Evolutionary conservation across 306 rosid genomes (phyloP).

Genomic region (Cicer pinnatifidum): DNA sequence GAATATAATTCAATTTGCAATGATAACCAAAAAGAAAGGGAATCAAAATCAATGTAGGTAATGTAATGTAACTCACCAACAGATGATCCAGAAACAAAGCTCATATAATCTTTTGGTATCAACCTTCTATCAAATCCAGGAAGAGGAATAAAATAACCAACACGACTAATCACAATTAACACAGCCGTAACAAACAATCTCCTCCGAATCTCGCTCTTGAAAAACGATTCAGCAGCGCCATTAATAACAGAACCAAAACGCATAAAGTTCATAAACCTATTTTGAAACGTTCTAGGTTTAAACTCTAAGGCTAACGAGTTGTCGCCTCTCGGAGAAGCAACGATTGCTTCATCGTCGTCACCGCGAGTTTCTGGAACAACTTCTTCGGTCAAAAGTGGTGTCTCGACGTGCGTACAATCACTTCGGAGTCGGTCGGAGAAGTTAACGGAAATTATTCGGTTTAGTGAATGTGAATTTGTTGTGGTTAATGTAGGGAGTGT

Average conservation of each 20-base stretch:
- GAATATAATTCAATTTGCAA: neutral
- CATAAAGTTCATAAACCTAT: conserved; percentile 75
- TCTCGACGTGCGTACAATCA: conserved; percentile 53
- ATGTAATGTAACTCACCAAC: conserved; percentile 61
- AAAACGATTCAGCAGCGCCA: conserved; percentile 84
- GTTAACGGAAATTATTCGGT: conserved; percentile 47
- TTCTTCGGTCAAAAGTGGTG: conserved; percentile 49
- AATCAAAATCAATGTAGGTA: neutral
- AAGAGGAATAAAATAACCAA: conserved; percentile 93
- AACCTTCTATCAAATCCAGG: conserved; percentile 97
- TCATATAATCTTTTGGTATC: conserved; percentile 89
- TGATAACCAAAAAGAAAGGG: conserved; percentile 13
- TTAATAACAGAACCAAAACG: conserved; percentile 78
- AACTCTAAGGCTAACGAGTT: neutral
- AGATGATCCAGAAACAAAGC: conserved; percentile 91
- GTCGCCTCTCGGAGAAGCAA: conserved; percentile 35
- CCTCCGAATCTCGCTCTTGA: conserved; percentile 91
- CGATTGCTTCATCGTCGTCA: conserved; percentile 40
- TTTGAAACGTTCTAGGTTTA: conserved; percentile 56
- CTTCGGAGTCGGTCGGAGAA: conserved; percentile 55
- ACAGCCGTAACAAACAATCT: conserved; percentile 86
- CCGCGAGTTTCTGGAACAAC: conserved; percentile 37
- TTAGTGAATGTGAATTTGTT: conserved; percentile 42
- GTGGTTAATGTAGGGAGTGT: conserved; percentile 37
- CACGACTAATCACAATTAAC: conserved; percentile 80